Evolutionary conservation across 1,139 yeast species (phyloP).

Genomic region (Maudiozyma humilis): DNA sequence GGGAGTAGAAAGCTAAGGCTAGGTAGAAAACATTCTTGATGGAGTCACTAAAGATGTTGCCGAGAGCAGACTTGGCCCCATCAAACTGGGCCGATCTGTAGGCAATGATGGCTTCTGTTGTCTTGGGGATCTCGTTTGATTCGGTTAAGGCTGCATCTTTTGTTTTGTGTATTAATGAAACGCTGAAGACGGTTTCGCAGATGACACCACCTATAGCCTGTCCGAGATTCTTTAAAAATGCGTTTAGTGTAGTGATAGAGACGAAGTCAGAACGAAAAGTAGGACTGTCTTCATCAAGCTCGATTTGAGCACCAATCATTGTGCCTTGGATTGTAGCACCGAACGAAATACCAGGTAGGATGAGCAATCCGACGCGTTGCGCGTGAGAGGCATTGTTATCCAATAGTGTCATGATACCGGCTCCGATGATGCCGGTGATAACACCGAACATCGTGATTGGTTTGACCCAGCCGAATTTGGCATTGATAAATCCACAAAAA

Average conservation of each 20-base stretch:
- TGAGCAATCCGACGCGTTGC: conserved; percentile 44
- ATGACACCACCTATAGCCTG: conserved; percentile 17
- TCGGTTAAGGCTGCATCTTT: conserved; percentile 3
- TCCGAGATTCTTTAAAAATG: conserved; percentile 17
- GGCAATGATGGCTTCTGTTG: conserved; percentile 8
- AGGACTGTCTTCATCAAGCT: conserved; percentile 15
- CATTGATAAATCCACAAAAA: conserved; percentile 40
- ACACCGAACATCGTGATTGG: conserved; percentile 41
- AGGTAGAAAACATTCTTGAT: conserved; percentile 14
- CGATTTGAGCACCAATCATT: conserved; percentile 44
- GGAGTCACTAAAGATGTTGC: conserved; percentile 12
- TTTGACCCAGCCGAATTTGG: conserved; percentile 43
- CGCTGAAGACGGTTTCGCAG: conserved; percentile 14
- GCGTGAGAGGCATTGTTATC: conserved; percentile 34
- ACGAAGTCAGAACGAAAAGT: conserved; percentile 16
- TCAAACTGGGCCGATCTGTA: conserved; percentile 13
- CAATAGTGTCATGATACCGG: conserved; percentile 42
- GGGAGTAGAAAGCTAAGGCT: conserved; percentile 11
- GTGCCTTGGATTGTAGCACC: conserved; percentile 50
- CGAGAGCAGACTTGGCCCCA: conserved; percentile 12
- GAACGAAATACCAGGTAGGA: conserved; percentile 47
- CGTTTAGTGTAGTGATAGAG: conserved; percentile 18
- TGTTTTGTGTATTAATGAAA: conserved; percentile 10
- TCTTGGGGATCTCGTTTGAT: conserved; percentile 1
- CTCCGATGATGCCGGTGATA: conserved; percentile 41